A percentile compares a stretch with the other conserved stretches of the same genome.
phyloP scores from a whole-genome alignment of 106 monocot genomes.

The Acanthochlamys bracteata region DNA sequence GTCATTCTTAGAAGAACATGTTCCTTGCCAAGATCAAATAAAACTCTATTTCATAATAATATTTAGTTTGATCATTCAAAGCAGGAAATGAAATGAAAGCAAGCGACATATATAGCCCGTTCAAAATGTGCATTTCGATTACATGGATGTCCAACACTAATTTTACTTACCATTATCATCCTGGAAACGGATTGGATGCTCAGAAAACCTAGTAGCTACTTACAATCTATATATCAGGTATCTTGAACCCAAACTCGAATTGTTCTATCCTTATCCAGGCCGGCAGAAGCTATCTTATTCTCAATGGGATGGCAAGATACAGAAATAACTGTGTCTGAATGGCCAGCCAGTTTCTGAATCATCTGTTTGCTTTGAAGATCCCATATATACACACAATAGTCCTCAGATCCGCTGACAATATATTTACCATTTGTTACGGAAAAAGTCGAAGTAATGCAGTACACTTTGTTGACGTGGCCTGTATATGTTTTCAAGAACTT shows the following conservation, averaged over 20 bases:
- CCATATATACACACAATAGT: slow-evolving; percentile 80
- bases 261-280: slow-evolving; percentile 67
- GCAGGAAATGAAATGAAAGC: no score
- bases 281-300: slow-evolving; percentile 83
- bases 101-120: no score
- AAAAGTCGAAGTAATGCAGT: slow-evolving; percentile 80
- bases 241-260: slow-evolving; percentile 80
- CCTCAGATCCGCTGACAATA: slow-evolving; percentile 92
- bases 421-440: slow-evolving; percentile 88
- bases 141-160: no score
- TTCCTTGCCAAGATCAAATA: no score
- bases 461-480: slow-evolving; percentile 70
- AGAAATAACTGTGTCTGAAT: slow-evolving; percentile 75
- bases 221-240: not conserved
- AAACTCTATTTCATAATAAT: slow-evolving; percentile 4
- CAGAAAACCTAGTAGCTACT: no score
- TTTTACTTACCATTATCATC: no score
- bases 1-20: slow-evolving; percentile 1
- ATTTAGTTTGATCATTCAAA: no score
- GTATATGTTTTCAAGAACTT: slow-evolving; percentile 75
- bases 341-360: slow-evolving; percentile 86
- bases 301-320: slow-evolving; percentile 79
- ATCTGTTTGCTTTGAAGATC: slow-evolving; percentile 88
- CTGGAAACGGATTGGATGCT: no score
- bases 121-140: no score